Base-by-base conservation (phyloP, 345 rosid genomes). In the Hypericum androsaemum region DNA sequence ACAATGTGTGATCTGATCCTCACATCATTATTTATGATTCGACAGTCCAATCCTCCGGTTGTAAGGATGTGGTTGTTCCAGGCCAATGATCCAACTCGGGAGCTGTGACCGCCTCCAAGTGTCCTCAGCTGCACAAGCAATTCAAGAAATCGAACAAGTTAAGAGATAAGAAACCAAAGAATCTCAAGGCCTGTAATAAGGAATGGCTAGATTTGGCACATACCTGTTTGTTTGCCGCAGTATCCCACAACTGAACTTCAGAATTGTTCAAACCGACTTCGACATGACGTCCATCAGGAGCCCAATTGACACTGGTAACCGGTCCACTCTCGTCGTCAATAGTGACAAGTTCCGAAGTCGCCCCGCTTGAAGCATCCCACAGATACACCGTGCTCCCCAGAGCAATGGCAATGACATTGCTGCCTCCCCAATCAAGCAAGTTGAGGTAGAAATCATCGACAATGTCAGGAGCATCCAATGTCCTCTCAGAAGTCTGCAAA, bases 201-300 rank as follows among this genome's bases (percentile, higher is more conserved):
- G 32, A 22, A 22, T 1, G 32, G 32, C 32, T 22, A 22, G 1
- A 22, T 22, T 10, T 36, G 3, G 8, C 51, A 11, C 15, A 5
- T 7, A 36, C 79, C 74, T 59, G 72, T 54, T 47, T 37, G 32
- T 69, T 64, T 41, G 75, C 41, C 50, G 64, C 37, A 14, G 54
- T 67, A 60, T 80, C 86, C 79, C 79, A 70, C 17, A 80, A n/a
- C 37, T 72, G 80, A 10, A 80, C 80, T 22, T 75, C 68, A 15
- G 77, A 74, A 60, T 77, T 75, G 58, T 74, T 67, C 43, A 75
- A 55, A 47, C 83, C 83, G 37, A 80, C 13, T 5, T 79, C 86
- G 36, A 80, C 59, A 16, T 57, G 58, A 4, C 61, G 62, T 5
- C 80, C 83, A 61, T 74, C 77, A 2, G 77, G 83, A 37, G 84